Percentiles rank a stretch among this genome's conserved stretches.
Conservation (phyloP, 2,329 filamentous ascomycete genomes). For the Chaetomiaceae sp. region DNA sequence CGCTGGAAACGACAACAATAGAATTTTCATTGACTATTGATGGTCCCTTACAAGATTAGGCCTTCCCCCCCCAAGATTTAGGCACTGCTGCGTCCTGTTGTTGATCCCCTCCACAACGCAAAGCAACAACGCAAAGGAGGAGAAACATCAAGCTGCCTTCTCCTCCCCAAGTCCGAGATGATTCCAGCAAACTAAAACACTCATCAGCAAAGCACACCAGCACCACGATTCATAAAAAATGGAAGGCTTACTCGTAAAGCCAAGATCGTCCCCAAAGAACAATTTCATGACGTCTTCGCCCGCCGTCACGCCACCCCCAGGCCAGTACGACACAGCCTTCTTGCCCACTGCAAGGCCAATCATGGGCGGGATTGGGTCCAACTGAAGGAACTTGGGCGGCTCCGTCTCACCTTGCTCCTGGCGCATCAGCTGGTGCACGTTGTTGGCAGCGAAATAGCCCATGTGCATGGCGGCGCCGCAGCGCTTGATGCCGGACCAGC, state of each 20-base stretch:
- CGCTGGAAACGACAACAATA: no score
- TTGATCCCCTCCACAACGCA: not conserved
- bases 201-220: conserved; percentile 1
- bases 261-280: conserved; percentile 65
- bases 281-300: conserved; percentile 57
- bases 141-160: not conserved
- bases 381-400: conserved; percentile 40
- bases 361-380: conserved; percentile 54
- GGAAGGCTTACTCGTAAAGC: conserved; percentile 34
- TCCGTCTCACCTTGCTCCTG: conserved; percentile 31
- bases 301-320: conserved; percentile 48
- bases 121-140: not conserved
- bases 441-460: conserved; percentile 59
- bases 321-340: conserved; percentile 58
- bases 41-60: no score
- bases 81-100: no score
- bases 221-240: no score
- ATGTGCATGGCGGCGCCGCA: conserved; percentile 70
- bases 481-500: conserved; percentile 74
- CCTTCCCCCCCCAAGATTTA: no score
- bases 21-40: no score
- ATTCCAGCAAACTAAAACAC: conserved; percentile 49
- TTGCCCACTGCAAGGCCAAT: conserved; percentile 68
- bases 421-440: conserved; percentile 59
- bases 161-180: conserved; percentile 41